phyloP scores from a whole-genome alignment of 1,284 basidiomycete genomes.

The Cryptococcus deneoformans region DNA sequence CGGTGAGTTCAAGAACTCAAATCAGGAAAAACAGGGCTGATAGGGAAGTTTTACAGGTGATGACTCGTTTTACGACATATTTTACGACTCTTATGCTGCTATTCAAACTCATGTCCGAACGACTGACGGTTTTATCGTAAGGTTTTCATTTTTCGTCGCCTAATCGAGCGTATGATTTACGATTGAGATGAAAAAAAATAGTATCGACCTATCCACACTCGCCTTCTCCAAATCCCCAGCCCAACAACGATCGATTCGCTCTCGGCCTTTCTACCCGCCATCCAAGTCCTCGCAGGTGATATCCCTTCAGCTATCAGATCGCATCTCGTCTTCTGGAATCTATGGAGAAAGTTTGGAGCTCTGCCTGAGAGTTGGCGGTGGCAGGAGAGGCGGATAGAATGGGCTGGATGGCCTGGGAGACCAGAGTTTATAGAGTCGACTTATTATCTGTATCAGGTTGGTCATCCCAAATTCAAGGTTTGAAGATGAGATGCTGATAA shows the following conservation, averaged over 20 bases:
- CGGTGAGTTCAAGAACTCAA: slow-evolving; percentile 55
- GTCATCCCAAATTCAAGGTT: slow-evolving; percentile 24
- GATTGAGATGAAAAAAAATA: slow-evolving; percentile 6
- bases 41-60: slow-evolving; percentile 59
- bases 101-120: slow-evolving; percentile 81
- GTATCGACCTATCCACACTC: slow-evolving; percentile 38
- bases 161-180: no score
- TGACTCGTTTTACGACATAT: slow-evolving; percentile 83
- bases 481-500: no score
- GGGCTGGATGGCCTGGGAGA: slow-evolving; percentile 77
- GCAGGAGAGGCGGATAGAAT: slow-evolving; percentile 66
- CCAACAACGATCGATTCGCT: slow-evolving; percentile 48
- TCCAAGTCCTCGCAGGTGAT: slow-evolving; percentile 84
- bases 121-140: slow-evolving; percentile 81
- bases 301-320: slow-evolving; percentile 81
- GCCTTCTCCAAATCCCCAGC: slow-evolving; percentile 21
- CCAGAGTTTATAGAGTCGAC: slow-evolving; percentile 91
- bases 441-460: slow-evolving; percentile 84
- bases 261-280: slow-evolving; percentile 51
- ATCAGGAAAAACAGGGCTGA: background rate
- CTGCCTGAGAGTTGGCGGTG: slow-evolving; percentile 88
- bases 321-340: slow-evolving; percentile 82
- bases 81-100: slow-evolving; percentile 77
- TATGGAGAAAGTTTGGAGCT: slow-evolving; percentile 80
- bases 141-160: slow-evolving; percentile 15